A percentile compares a stretch with the other conserved stretches of the same genome.
Conservation (phyloP, 208 protist genomes). For the Trypanosoma platydactyli region DNA sequence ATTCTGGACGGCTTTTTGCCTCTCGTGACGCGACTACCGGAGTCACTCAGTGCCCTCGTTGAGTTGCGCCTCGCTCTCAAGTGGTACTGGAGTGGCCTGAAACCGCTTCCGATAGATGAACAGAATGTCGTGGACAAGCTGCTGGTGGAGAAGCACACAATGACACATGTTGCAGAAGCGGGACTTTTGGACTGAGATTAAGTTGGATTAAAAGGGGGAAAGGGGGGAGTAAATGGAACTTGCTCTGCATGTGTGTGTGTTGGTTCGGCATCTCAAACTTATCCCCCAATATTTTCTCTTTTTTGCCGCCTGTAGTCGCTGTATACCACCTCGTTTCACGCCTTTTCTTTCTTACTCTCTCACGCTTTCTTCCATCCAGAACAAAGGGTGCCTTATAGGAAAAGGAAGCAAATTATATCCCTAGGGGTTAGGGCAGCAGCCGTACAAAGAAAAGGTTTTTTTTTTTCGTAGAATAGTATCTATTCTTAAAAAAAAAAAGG, state of each 20-base stretch:
- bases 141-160: constrained; percentile 9
- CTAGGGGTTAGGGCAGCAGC: no score
- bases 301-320: neutral
- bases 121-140: constrained; percentile 21
- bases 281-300: constrained; percentile 7
- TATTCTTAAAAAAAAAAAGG: no score
- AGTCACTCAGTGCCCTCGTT: constrained; percentile 10
- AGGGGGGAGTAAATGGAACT: constrained; percentile 8
- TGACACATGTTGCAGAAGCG: constrained; percentile 22
- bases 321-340: no score
- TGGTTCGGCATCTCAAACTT: constrained; percentile 3
- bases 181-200: constrained; percentile 13
- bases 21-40: constrained; percentile 21
- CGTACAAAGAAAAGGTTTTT: no score
- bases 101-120: constrained; percentile 7
- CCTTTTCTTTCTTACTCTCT: no score
- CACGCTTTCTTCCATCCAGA: no score
- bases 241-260: neutral
- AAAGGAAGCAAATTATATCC: no score
- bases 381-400: no score
- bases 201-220: neutral
- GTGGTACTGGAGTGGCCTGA: constrained; percentile 16
- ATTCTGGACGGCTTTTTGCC: constrained; percentile 29
- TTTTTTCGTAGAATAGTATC: no score
- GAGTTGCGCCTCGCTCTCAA: constrained; percentile 13